phyloP scores from a whole-genome alignment of 805 yeast genomes.

The Candida methanosorbosa region DNA sequence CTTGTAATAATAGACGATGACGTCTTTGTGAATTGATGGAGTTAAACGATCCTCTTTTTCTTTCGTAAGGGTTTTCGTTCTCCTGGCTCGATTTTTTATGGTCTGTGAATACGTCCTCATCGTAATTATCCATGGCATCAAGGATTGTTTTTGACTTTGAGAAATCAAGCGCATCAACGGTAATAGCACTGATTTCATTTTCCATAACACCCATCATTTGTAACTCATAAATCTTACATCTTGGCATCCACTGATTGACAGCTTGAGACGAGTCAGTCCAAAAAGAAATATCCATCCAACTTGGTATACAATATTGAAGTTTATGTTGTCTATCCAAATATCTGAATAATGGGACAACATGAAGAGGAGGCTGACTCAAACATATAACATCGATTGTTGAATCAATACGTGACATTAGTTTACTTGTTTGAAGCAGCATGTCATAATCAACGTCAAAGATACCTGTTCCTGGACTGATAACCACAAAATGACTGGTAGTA shows the following conservation, averaged over 20 bases:
- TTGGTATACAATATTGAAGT: slow-evolving; percentile 74
- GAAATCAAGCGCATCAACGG: slow-evolving; percentile 49
- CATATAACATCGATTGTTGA: slow-evolving; percentile 85
- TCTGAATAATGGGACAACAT: slow-evolving; percentile 82
- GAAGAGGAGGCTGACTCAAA: slow-evolving; percentile 84
- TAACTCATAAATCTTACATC: slow-evolving; percentile 87
- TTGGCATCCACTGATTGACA: slow-evolving; percentile 74
- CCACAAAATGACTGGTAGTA: slow-evolving; percentile 81
- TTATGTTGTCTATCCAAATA: slow-evolving; percentile 44
- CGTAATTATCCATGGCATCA: slow-evolving; percentile 64
- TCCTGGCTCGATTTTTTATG: not conserved
- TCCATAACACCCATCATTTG: slow-evolving; percentile 99
- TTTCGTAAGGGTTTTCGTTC: not conserved
- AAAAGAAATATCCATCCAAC: slow-evolving; percentile 92
- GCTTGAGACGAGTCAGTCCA: slow-evolving; percentile 55
- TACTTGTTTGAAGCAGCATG: slow-evolving; percentile 64
- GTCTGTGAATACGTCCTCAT: slow-evolving; percentile 22
- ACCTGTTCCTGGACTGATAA: slow-evolving; percentile 91
- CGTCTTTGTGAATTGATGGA: not conserved
- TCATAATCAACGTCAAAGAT: slow-evolving; percentile 85
- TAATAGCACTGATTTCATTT: slow-evolving; percentile 66
- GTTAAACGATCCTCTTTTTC: not conserved
- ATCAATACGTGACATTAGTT: slow-evolving; percentile 68
- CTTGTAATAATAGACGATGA: no score
- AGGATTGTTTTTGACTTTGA: slow-evolving; percentile 30